Base-by-base conservation (phyloP, 2,329 filamentous ascomycete genomes). In the Ploettnerulaceae sp. region DNA sequence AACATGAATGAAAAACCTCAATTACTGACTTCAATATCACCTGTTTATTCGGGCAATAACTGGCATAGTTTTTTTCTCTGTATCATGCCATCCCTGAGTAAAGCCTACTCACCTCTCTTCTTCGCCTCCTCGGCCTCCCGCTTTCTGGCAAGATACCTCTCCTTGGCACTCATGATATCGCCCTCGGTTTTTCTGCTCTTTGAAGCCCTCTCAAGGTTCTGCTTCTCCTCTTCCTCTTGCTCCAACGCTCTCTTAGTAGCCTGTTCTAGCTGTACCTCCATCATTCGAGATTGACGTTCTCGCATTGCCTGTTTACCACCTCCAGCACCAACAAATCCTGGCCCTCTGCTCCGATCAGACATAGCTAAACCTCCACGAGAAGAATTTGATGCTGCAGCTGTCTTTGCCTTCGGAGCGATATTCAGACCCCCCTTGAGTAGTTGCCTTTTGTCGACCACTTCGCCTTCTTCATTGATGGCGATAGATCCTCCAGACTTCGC, bases 381-480 rank as follows among this genome's bases (percentile, higher is more conserved):
- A 12, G 48, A 20, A 40, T 43, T 54, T 3, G 44, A 25, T 22
- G 47, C 17, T 9, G 47, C 24, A 46, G 74, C 68, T 7, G 63
- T 59, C 63, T 80, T 81, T 56, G 82, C 81, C 62, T 79, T 83
- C 0, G 75, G 70, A 39, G 75, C 75, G 14, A 93, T 68, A 58
- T 94, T 94, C 41, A 94, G 72, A 20, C 87, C 87, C 5, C 86
- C 84, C 36, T 71, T 75, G 5, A 94, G 75, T 7, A 93, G 71
- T 63, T 93, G 82, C n/a, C 86, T 75, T 70, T 89, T 91, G 63
- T 94, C 87, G 20, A 88, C 83, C 1, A 93, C 82, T 61, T 90
- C 80, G 0, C 87, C 87, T 29, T 93, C 87, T 51, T 93, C 87
- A 59, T 91, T 91, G 58, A 91, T 67, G 6, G 80, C 76, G 29